Percentiles rank a stretch among this genome's conserved stretches.
These are phyloP conservation scores for Thelonectria blattea DNA, from an alignment of 2,329 filamentous ascomycete genomes.

Conservation along the genomic window DNA sequence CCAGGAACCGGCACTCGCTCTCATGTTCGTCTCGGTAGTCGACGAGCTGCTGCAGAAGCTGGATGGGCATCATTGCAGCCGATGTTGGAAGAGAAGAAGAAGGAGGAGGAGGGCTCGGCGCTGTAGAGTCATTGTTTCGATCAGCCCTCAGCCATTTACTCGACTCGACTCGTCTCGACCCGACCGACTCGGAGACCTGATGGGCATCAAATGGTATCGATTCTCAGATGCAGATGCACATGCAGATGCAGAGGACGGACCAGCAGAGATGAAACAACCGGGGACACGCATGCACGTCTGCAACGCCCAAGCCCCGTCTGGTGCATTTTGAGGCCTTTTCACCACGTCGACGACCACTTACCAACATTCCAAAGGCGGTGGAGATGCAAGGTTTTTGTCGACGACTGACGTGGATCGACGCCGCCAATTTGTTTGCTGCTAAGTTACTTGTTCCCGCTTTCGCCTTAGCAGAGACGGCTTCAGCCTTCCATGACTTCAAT, in stretches of 20 bases:
- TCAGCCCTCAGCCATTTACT: not conserved
- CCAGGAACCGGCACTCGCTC: constrained; percentile 47
- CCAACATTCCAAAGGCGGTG: not conserved
- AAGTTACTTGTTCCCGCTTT: too few species aligned
- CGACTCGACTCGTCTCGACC: not conserved
- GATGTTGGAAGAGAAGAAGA: not conserved
- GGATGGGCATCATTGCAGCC: constrained; percentile 13
- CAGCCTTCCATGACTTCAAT: not conserved
- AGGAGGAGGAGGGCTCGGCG: not conserved
- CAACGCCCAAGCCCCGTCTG: not conserved
- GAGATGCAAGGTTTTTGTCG: not conserved
- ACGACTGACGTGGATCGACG: too few species aligned
- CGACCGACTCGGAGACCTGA: too few species aligned
- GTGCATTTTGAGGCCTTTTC: not conserved
- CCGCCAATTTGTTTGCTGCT: too few species aligned
- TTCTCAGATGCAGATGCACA: not conserved
- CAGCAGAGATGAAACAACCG: constrained; percentile 8
- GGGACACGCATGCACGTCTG: constrained; percentile 1
- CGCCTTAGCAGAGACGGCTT: not conserved
- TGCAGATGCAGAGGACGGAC: not conserved
- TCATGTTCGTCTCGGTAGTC: constrained; percentile 35
- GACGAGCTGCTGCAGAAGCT: constrained; percentile 32
- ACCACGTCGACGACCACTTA: not conserved
- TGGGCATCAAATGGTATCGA: too few species aligned
- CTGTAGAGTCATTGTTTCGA: not conserved